Percentiles rank a stretch among this genome's conserved stretches.
Evolutionary conservation across 2,329 filamentous ascomycete genomes (phyloP).

Genomic region (Beauveria medogensis): DNA sequence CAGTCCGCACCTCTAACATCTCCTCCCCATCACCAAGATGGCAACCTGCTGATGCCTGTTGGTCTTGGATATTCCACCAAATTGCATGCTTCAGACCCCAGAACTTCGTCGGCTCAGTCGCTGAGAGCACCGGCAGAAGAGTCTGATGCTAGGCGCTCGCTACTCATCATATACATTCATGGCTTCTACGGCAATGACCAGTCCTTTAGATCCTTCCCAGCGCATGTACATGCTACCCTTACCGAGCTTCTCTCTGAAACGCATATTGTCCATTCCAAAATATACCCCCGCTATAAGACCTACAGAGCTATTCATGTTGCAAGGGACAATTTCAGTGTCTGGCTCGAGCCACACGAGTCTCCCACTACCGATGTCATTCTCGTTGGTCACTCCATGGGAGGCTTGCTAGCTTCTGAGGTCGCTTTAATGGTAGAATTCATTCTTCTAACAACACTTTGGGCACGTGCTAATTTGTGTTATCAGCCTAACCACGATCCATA

Average conservation of each 20-base stretch:
- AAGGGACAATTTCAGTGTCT: slow-evolving; percentile 73
- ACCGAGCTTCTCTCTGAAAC: slow-evolving; percentile 58
- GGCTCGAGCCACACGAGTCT: slow-evolving; percentile 71
- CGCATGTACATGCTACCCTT: slow-evolving; percentile 73
- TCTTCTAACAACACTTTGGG: background rate
- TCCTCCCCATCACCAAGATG: background rate
- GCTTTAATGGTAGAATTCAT: slow-evolving; percentile 47
- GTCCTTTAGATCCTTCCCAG: slow-evolving; percentile 81
- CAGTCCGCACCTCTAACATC: background rate
- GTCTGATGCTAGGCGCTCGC: slow-evolving; percentile 36
- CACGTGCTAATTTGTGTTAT: background rate
- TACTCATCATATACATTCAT: slow-evolving; percentile 79
- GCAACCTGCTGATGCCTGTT: background rate
- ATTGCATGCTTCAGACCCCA: slow-evolving; percentile 29
- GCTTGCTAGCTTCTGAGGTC: slow-evolving; percentile 73
- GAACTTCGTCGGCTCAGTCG: slow-evolving; percentile 41
- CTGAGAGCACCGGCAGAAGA: slow-evolving; percentile 23
- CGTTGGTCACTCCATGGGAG: slow-evolving; percentile 85
- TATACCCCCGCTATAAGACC: slow-evolving; percentile 74
- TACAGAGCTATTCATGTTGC: slow-evolving; percentile 65
- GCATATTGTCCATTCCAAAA: slow-evolving; percentile 78
- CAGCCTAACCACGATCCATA: slow-evolving; percentile 28
- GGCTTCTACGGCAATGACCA: slow-evolving; percentile 85
- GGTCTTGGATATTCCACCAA: background rate
- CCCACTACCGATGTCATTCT: slow-evolving; percentile 70